Percentiles rank a stretch among this genome's conserved stretches.
Evolutionary conservation across 164 flowering plant genomes (phyloP).

Genomic region (Taxillus chinensis): DNA sequence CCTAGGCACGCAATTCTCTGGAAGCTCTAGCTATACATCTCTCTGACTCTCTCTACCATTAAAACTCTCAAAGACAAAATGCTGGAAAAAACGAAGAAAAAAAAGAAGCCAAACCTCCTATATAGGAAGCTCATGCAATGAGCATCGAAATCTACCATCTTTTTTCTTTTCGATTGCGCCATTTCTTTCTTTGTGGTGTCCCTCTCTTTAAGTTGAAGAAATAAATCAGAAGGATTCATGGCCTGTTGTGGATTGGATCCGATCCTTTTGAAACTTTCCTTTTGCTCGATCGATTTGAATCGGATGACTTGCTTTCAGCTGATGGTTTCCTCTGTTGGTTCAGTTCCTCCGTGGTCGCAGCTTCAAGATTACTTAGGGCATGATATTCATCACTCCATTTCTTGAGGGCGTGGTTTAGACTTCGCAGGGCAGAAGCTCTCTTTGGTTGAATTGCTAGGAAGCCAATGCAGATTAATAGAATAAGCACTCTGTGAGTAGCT

Average conservation of each 20-base stretch:
- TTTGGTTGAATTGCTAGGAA: conserved; percentile 24
- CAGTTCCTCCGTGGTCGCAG: conserved; percentile 12
- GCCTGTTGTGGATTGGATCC: conserved; percentile 60
- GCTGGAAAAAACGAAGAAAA: not conserved
- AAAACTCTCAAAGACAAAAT: not conserved
- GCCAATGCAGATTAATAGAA: conserved; percentile 29
- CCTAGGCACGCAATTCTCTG: not conserved
- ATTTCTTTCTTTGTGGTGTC: not conserved
- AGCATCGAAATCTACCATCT: not conserved
- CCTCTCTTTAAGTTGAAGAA: not conserved
- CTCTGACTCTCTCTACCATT: not conserved
- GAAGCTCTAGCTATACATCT: not conserved
- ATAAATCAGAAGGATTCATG: conserved; percentile 9
- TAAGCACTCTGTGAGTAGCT: conserved; percentile 18
- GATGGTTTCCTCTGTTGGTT: conserved; percentile 17
- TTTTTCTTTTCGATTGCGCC: not conserved
- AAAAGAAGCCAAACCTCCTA: not conserved
- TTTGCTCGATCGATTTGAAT: conserved; percentile 47
- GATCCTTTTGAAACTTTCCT: conserved; percentile 48
- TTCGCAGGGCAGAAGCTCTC: conserved; percentile 23
- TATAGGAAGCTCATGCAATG: not conserved
- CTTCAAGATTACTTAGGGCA: conserved; percentile 15
- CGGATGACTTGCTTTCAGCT: conserved; percentile 18
- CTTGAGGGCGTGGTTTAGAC: conserved; percentile 13
- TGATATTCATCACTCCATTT: conserved; percentile 7